Percentiles rank a stretch among this genome's conserved stretches.
phyloP scores from a whole-genome alignment of 352 stramenopile species.

The Phytopythium chamaehyphon region DNA sequence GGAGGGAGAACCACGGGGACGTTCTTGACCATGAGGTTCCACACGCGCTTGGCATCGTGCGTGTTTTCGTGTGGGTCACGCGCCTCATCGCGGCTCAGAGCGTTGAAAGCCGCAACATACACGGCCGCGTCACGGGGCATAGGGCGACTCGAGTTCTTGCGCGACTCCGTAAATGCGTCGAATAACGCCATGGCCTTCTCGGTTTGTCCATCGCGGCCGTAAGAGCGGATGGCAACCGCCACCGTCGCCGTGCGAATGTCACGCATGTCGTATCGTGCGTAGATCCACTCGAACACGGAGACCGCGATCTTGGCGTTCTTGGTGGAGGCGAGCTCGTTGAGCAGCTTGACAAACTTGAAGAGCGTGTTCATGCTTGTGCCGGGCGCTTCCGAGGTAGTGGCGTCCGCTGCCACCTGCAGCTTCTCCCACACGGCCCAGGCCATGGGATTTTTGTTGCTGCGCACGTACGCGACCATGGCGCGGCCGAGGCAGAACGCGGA shows the following conservation, averaged over 20 bases:
- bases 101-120: slow-evolving; percentile 80
- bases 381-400: slow-evolving; percentile 15
- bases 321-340: slow-evolving; percentile 48
- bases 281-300: slow-evolving; percentile 62
- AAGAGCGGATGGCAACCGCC: slow-evolving; percentile 58
- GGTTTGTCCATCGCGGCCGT: slow-evolving; percentile 63
- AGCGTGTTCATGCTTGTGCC: slow-evolving; percentile 4
- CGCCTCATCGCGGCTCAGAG: slow-evolving; percentile 61
- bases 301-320: slow-evolving; percentile 63
- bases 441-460: slow-evolving; percentile 54
- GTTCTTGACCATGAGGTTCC: slow-evolving; percentile 67
- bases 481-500: slow-evolving; percentile 72
- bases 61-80: slow-evolving; percentile 67
- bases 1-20: slow-evolving; percentile 63
- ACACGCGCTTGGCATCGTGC: slow-evolving; percentile 63
- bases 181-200: slow-evolving; percentile 66
- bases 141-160: slow-evolving; percentile 13
- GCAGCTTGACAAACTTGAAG: slow-evolving; percentile 63
- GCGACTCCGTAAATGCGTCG: slow-evolving; percentile 56
- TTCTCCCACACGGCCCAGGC: slow-evolving; percentile 69
- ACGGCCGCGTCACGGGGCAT: slow-evolving; percentile 45
- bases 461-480: slow-evolving; percentile 76
- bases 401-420: slow-evolving; percentile 23
- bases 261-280: slow-evolving; percentile 29
- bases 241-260: slow-evolving; percentile 58